A percentile compares a stretch with the other conserved stretches of the same genome.
Evolutionary conservation across 495 filamentous ascomycete species (phyloP).

Genomic region (Trichoderma virens): DNA sequence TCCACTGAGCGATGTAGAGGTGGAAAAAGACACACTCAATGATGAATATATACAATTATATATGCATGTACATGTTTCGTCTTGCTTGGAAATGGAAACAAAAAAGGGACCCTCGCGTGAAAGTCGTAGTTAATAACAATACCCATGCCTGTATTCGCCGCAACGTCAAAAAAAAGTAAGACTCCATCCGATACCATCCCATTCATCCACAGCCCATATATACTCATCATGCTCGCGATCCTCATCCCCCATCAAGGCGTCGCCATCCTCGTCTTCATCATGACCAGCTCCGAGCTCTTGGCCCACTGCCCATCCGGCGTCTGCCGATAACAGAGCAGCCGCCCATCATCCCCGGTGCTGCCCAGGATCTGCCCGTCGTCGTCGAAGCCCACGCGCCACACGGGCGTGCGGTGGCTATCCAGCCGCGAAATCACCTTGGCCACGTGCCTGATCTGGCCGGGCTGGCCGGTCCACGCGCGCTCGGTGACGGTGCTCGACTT

Average conservation of each 20-base stretch:
- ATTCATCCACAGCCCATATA: too few species aligned
- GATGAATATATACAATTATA: background rate
- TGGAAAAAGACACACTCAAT: background rate
- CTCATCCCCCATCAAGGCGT: too few species aligned
- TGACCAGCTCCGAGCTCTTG: constrained; percentile 45
- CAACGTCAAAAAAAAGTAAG: too few species aligned
- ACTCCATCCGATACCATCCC: too few species aligned
- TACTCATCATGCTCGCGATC: too few species aligned
- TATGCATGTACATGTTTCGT: background rate
- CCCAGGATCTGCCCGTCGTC: constrained; percentile 53
- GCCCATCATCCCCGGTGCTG: constrained; percentile 54
- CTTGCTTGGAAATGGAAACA: too few species aligned
- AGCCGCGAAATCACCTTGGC: constrained; percentile 45
- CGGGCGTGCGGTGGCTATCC: constrained; percentile 45
- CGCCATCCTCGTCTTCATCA: constrained; percentile 43
- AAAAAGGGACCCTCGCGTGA: too few species aligned
- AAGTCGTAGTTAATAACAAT: too few species aligned
- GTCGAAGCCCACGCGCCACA: constrained; percentile 55
- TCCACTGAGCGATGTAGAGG: background rate
- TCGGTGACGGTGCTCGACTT: constrained; percentile 34
- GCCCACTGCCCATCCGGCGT: constrained; percentile 47
- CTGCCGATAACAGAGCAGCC: constrained; percentile 48
- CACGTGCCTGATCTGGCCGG: constrained; percentile 38
- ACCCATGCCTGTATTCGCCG: too few species aligned
- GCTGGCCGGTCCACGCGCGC: constrained; percentile 25